Conservation (phyloP, 2,329 filamentous ascomycete species). For the Zymoseptoria pseudotritici region DNA sequence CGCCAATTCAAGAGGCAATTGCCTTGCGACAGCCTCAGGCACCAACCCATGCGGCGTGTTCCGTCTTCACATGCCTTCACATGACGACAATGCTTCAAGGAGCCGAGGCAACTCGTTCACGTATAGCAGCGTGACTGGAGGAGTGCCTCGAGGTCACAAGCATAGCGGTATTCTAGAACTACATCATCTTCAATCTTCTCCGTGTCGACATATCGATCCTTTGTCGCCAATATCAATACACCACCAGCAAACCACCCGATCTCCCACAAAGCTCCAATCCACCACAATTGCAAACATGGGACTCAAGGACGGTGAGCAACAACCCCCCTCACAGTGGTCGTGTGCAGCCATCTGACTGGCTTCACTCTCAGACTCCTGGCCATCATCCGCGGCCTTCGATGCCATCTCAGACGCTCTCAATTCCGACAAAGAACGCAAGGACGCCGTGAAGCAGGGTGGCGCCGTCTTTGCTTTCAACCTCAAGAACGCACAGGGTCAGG, state of each 20-base stretch:
- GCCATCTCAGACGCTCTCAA: slow-evolving; percentile 67
- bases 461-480: slow-evolving; percentile 86
- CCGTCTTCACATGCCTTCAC: background rate
- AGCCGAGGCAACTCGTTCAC: background rate
- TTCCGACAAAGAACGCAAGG: slow-evolving; percentile 66
- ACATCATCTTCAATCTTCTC: slow-evolving; percentile 1
- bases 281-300: slow-evolving; percentile 45
- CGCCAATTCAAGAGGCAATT: too few species aligned
- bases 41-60: background rate
- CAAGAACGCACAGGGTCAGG: slow-evolving; percentile 76
- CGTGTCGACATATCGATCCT: background rate
- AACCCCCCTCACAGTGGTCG: background rate
- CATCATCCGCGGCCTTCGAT: slow-evolving; percentile 86
- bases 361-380: slow-evolving; percentile 53
- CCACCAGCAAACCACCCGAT: background rate
- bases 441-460: slow-evolving; percentile 81
- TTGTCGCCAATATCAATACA: background rate
- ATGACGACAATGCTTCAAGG: background rate
- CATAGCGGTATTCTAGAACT: background rate
- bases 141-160: background rate
- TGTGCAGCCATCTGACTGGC: background rate
- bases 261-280: background rate
- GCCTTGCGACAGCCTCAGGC: too few species aligned
- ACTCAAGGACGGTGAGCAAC: slow-evolving; percentile 60
- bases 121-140: background rate